Base-by-base conservation (phyloP, 441 rosid species). In the Macaranga tanarius region DNA sequence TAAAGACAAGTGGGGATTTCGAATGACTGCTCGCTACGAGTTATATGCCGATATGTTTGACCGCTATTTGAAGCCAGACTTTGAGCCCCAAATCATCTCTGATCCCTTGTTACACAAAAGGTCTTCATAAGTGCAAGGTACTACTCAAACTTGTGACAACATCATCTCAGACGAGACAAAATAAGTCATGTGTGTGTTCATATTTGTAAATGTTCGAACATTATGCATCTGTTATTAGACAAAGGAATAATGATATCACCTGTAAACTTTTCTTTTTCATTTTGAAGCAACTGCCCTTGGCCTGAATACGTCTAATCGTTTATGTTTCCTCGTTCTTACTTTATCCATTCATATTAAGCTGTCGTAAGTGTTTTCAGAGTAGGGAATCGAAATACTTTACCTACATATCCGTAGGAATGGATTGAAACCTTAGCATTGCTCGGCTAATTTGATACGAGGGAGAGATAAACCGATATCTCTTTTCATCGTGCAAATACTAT, bases 1-100 rank as follows among this genome's bases (percentile, higher is more conserved):
- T 72, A 95, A 93, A 78, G 99, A 95, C 82, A 93, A 89, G 79
- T 95, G 99, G 99, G 94, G 98, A 16, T 91, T 95, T 77, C 81
- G 88, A 61, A 90, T 90, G 98, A 93, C 95, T 80, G 90, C 97
- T 13, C 84, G 98, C 42, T 95, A 95, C 0, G 96, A 91, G 60
- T 40, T 87, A 31, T 91, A 91, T 68, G 90, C 90, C 0, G 88
- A 88, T 66, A 44, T 89, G 74, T 83, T 95, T 15, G 82, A 75
- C 12, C 71, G 52, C 19, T 95, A 95, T 62, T 47, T 86, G 77
- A 88, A 86, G 79, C 94, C 94, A 8, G 90, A 88, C 59, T 95
- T 89, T 34, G 83, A 88, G 76, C 93, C 95, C 50, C 97, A 89
- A 73, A 86, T 90, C 77, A 77, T 93, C 51, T 79, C 91, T 28